Evolutionary conservation across 495 filamentous ascomycete species (phyloP), one percentile per base, ranked within the genome.

Genomic region (Letharia columbiana): DNA sequence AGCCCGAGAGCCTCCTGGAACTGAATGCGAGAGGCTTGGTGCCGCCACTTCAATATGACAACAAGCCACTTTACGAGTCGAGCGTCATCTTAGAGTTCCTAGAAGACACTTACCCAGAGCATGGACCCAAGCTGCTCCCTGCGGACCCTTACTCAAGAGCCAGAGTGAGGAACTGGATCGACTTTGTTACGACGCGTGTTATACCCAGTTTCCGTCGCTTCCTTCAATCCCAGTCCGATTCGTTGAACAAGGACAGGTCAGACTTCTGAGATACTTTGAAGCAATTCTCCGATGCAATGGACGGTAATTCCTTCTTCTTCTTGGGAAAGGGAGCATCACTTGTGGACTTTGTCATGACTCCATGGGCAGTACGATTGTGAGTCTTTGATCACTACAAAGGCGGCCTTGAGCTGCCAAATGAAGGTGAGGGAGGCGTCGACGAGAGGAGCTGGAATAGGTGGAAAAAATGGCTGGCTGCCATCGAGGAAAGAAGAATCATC

Each of bases 331-430:
- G 78, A 54, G 79, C 86, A 13, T 77, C 75, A 52, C 69, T 89
- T 37, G 79, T 88, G 2, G 88, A 91, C 73, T 75, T 89, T 37
- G 81, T 84, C 68, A 28, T 72, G 9, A 87, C 84, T 41, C 86
- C 86, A 11, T 89, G 85, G 86, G 82, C 84, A 10, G 79, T 88
- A 67, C 78, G 87, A 59, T 70, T 90, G 62, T 90, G 84, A 77
- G 76, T 89, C 42, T 86, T 90, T 70, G 86, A 91, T 72, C 78
- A 88, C 63, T 90, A 85, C 67, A 91, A 91, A 70, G 86, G 83
- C 2, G 87, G 85, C 1, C 66, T 84, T 31, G 82, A 82, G 0
- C 77, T 91, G 45, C 86, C 86, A 4, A 77, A 78, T 2, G 63
- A 77, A 65, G 74, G 81, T 61, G 47, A 73, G 66, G 80, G 77